A percentile compares a stretch with the other conserved stretches of the same genome.
phyloP scores from a whole-genome alignment of 495 filamentous ascomycete genomes.

The Tuber indicum region DNA sequence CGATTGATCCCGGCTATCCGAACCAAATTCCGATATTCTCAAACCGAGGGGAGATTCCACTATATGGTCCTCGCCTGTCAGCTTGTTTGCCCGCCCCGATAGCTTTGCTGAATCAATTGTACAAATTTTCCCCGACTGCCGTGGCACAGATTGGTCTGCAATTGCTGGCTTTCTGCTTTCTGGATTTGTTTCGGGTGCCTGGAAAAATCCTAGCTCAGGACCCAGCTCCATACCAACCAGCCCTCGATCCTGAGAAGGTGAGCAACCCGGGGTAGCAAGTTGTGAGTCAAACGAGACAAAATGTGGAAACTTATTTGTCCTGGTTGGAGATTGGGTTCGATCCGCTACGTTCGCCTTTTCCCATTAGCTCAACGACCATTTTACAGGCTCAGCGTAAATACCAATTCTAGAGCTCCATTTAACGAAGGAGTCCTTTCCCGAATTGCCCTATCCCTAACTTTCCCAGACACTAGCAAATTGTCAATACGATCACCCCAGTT shows the following conservation, averaged over 20 bases:
- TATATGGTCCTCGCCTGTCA: not conserved
- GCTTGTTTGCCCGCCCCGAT: not conserved
- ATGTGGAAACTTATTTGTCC: not conserved
- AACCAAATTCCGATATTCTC: not conserved
- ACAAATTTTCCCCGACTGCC: not conserved
- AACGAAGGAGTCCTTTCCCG: not conserved
- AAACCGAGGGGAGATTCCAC: not conserved
- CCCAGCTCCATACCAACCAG: not conserved
- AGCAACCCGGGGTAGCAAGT: not conserved
- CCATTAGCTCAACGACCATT: not conserved
- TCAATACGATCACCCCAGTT: not conserved
- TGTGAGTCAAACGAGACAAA: not conserved
- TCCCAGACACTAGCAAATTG: not conserved
- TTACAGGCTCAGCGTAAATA: not conserved
- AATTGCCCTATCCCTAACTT: not conserved
- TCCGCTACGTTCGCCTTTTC: not conserved
- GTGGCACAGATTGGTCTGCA: not conserved
- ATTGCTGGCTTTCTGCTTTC: not conserved
- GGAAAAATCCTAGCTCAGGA: constrained; percentile 1
- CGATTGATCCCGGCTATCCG: not conserved
- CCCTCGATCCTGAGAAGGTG: not conserved
- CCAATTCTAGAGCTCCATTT: not conserved
- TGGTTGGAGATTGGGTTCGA: not conserved
- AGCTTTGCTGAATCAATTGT: not conserved
- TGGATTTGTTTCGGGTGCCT: not conserved